Conservation (phyloP, 176 grass and related monocot species). For the Guadua angustifolia region DNA sequence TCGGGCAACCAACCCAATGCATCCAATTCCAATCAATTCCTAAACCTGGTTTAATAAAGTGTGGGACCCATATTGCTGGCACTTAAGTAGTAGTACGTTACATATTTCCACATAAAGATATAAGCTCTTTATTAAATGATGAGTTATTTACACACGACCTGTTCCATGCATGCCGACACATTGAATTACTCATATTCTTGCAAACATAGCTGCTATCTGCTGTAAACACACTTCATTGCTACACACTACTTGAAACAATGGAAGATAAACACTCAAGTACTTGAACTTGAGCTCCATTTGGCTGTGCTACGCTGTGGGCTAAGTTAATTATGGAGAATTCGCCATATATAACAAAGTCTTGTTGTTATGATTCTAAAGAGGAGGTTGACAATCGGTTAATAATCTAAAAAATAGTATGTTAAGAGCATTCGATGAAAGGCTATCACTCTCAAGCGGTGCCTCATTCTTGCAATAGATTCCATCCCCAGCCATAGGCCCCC, state of each 20-base stretch:
- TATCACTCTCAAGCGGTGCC: neutral
- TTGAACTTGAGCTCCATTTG: neutral
- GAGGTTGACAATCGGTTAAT: neutral
- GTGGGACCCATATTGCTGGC: neutral
- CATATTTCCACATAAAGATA: neutral
- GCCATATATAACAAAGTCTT: neutral
- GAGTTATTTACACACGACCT: constrained; percentile 7
- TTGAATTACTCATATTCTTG: neutral
- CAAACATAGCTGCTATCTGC: neutral
- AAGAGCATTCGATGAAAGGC: neutral
- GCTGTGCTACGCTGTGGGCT: neutral
- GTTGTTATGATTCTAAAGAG: constrained; percentile 9
- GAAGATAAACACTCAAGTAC: neutral
- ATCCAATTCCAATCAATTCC: constrained; percentile 2
- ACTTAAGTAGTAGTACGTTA: neutral
- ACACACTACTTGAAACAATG: neutral
- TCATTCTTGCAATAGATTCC: constrained; percentile 22
- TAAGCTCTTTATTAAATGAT: neutral
- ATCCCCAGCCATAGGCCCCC: constrained; percentile 12
- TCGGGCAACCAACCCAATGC: neutral
- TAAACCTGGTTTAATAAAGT: constrained; percentile 14
- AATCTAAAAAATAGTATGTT: neutral
- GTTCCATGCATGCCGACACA: neutral
- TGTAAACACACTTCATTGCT: neutral
- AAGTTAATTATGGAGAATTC: constrained; percentile 20